A percentile compares a stretch with the other conserved stretches of the same genome.
Conservation (phyloP, 495 filamentous ascomycete genomes). For the Penicillium cosmopolitanum region DNA sequence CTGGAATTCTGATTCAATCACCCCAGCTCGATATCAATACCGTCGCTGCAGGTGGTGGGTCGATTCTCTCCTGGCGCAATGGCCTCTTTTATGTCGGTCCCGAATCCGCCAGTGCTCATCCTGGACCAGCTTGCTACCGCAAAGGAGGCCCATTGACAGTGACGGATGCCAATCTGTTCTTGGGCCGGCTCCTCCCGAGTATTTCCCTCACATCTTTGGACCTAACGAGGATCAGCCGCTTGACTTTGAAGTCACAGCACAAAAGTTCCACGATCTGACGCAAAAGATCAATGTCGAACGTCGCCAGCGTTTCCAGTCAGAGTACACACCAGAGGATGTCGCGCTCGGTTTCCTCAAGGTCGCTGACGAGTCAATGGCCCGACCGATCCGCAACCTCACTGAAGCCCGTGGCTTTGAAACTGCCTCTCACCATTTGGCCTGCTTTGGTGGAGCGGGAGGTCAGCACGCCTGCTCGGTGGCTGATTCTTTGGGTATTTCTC, state of each 20-base stretch:
- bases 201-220: constrained; percentile 97
- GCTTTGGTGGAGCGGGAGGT: constrained; percentile 59
- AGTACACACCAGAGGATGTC: constrained; percentile 84
- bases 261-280: constrained; percentile 76
- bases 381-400: constrained; percentile 58
- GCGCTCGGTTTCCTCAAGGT: constrained; percentile 65
- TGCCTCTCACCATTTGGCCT: constrained; percentile 53
- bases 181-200: constrained; percentile 86
- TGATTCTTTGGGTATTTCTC: constrained; percentile 52
- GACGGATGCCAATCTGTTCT: constrained; percentile 90
- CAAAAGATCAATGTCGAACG: constrained; percentile 73
- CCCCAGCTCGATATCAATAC: constrained; percentile 98
- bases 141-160: constrained; percentile 93
- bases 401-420: constrained; percentile 56
- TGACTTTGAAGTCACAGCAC: constrained; percentile 76
- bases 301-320: constrained; percentile 56
- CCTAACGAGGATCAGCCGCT: constrained; percentile 86
- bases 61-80: constrained; percentile 85
- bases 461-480: constrained; percentile 59
- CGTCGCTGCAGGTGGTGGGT: constrained; percentile 92
- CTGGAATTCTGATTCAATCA: constrained; percentile 91
- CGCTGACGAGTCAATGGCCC: constrained; percentile 58
- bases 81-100: constrained; percentile 96
- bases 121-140: constrained; percentile 91
- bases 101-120: constrained; percentile 91